Evolutionary conservation across 805 yeast genomes (phyloP), one percentile per base, ranked within the genome.

Genomic region (Zygosaccharomyces siamensis): DNA sequence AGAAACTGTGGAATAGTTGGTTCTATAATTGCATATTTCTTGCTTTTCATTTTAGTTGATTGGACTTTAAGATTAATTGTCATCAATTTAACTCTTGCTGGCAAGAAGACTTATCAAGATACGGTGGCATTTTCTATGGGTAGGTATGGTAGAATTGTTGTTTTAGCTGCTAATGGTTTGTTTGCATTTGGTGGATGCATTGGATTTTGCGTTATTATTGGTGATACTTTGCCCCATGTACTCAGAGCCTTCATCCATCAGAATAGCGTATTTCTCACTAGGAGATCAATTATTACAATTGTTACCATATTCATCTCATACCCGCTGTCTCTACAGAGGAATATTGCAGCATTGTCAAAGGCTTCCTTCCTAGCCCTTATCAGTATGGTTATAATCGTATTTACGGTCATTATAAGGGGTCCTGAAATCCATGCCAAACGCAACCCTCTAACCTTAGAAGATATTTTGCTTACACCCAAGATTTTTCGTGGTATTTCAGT

Each of bases 161-260:
- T 90, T 27, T 72, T 90, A 23, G 57, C 84, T 2, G 80, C 95
- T 0, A 95, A 90, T 62, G 89, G 93, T 1, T 71, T 87, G 4
- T 90, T 90, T 73, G 97, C 98, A 1, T 83, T 88, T 60, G 97
- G 98, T 23, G 98, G 98, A 0, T 81, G 89, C 51, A 82, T 89
- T 74, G 97, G 97, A 2, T 92, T 89, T 67, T 86, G 96, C 52
- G 90, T 90, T 45, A 92, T 90, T 55, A 89, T 90, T 28, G 98
- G 98, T 18, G 98, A 90, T 61, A 86, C 97, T 0, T 82, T 92
- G 31, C 97, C 98, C 0, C 96, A 89, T 64, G 96, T 90, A 3
- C 64, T 92, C 42, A 71, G 80, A 48, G 79, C 89, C 3, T 75
- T 88, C 50, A 74, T 87, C 46, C 72, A 77, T 37, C 46, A 53